Conservation (phyloP, 176 grass and related monocot genomes). For the Aegilops umbellulata region DNA sequence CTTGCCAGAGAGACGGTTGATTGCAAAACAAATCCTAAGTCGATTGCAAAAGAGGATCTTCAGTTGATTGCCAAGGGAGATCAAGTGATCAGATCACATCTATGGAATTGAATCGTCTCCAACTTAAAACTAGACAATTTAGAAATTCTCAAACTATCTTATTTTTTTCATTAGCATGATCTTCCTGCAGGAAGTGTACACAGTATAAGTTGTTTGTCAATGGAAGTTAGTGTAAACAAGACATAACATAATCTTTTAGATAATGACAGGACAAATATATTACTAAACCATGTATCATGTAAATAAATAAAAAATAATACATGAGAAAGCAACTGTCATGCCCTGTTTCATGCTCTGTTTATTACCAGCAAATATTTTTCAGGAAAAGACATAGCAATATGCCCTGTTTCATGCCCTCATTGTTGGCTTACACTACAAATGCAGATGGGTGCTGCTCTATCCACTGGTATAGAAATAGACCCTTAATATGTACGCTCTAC, state of each 20-base stretch:
- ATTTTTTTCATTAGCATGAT: neutral
- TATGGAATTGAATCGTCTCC: neutral
- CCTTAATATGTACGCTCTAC: too few relatives aligned
- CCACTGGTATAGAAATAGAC: too few relatives aligned
- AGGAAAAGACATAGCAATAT: too few relatives aligned
- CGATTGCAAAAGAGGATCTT: too few relatives aligned
- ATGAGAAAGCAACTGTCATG: too few relatives aligned
- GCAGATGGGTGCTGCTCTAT: too few relatives aligned
- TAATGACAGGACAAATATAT: neutral
- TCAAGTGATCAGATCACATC: neutral
- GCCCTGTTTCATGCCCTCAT: too few relatives aligned
- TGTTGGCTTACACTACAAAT: too few relatives aligned
- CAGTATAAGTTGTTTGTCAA: neutral
- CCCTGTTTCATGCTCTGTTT: too few relatives aligned
- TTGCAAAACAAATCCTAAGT: neutral
- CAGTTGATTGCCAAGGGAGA: neutral
- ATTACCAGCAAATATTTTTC: too few relatives aligned
- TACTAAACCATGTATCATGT: neutral
- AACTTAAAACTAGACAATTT: neutral
- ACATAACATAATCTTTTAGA: neutral
- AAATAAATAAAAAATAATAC: too few relatives aligned
- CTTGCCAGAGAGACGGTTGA: slow-evolving; percentile 12
- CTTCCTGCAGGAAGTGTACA: slow-evolving; percentile 23
- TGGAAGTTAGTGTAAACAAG: neutral
- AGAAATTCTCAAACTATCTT: neutral